Conservation (phyloP, 345 rosid genomes). For the Leavenworthia alabamica region DNA sequence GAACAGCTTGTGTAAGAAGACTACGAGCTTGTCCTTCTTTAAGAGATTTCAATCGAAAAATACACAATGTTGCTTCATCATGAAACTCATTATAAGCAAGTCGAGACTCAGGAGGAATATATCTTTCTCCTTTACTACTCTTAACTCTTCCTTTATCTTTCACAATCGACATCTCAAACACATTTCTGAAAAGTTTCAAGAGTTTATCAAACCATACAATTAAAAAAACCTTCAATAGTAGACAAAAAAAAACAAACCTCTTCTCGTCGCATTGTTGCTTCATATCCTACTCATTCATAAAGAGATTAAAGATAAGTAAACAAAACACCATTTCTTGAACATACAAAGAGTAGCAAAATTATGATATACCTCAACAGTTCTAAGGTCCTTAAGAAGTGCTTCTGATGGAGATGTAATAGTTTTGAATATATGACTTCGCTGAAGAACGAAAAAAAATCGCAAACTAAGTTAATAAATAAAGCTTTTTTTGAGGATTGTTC, state of each 20-base stretch:
- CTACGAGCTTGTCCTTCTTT: constrained; percentile 90
- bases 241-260: constrained; percentile 44
- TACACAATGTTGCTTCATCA: constrained; percentile 79
- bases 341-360: background rate
- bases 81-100: constrained; percentile 67
- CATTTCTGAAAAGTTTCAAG: constrained; percentile 46
- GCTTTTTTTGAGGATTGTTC: background rate
- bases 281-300: constrained; percentile 70
- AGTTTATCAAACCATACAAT: constrained; percentile 12
- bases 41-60: constrained; percentile 83
- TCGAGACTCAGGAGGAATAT: constrained; percentile 51
- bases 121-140: constrained; percentile 57
- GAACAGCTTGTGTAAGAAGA: constrained; percentile 88
- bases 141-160: constrained; percentile 79
- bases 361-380: constrained; percentile 78
- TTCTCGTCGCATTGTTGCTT: constrained; percentile 94
- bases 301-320: constrained; percentile 4
- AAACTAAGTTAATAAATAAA: background rate
- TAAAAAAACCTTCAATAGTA: background rate
- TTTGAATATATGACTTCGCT: constrained; percentile 72
- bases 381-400: constrained; percentile 87
- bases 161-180: constrained; percentile 61
- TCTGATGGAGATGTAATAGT: constrained; percentile 92
- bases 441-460: constrained; percentile 23
- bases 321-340: background rate